Evolutionary conservation across 2,329 filamentous ascomycete species (phyloP), one percentile per base, ranked within the genome.

Genomic region (Sporothrix phasma): DNA sequence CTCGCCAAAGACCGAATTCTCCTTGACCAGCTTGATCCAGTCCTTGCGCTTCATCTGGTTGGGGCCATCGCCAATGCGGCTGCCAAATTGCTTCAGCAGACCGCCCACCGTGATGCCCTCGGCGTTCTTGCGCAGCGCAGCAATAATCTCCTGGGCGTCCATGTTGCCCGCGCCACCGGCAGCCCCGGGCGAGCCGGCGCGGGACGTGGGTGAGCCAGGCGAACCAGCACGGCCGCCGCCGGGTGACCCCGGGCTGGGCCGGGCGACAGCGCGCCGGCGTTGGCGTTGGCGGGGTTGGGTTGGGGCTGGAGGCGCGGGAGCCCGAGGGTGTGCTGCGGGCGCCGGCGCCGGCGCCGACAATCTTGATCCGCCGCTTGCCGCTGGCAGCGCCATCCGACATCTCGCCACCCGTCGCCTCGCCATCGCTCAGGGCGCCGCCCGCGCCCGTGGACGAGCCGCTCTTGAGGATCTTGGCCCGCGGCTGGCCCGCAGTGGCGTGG

Each of bases 381-480:
- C 76, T 78, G 8, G 29, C 60, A 3, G 64, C 24, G 4, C 80
- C 80, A 67, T 87, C 85, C 1, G 84, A 86, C 77, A 84, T 86
- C 70, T 88, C 85, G 41, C 85, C 86, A 43, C 81, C 87, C 1
- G 87, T 90, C 45, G 80, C 86, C 72, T 91, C 88, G 24, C 85
- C 88, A 68, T 92, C 89, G 68, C 88, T 90, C 62, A 83, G 83
- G 54, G 86, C 86, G 43, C 83, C 85, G 58, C 76, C 80, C n/a
- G n/a, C n/a, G 2, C n/a, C 81, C 58, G 76, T 71, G 11, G 74
- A 29, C 8, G 46, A 31, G 49, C 64, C 56, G 43, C 71, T 68
- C 79, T 78, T 60, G 71, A 59, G 15, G 56, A 59, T 59, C 10
- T 59, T 59, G 8, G 39, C 1, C 15, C 56, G 69, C 63, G 76